phyloP scores from a whole-genome alignment of 1,139 yeast species.

The Arxiozyma slooffiae region DNA sequence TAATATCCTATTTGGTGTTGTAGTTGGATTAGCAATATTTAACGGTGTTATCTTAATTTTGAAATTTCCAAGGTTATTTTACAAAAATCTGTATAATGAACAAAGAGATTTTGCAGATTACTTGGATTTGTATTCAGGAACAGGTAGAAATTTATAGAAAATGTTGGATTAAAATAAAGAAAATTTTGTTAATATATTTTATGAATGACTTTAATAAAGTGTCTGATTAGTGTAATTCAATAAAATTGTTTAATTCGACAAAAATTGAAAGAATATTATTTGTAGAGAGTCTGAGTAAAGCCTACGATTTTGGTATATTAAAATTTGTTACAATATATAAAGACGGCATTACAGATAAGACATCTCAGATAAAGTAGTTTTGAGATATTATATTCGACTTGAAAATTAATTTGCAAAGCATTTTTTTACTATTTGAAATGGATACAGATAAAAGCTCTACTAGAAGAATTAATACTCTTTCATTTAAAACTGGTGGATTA shows the following conservation, averaged over 20 bases:
- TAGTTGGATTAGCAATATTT: conserved; percentile 80
- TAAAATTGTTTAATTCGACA: conserved; percentile 65
- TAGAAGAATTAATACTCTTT: conserved; percentile 69
- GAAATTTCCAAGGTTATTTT: conserved; percentile 64
- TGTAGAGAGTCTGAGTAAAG: conserved; percentile 52
- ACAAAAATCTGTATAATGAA: conserved; percentile 58
- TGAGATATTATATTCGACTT: conserved; percentile 61
- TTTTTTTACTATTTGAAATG: conserved; percentile 65
- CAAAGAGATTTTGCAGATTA: conserved; percentile 56
- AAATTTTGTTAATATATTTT: conserved; percentile 42
- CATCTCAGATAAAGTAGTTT: conserved; percentile 57
- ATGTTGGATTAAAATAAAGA: conserved; percentile 42
- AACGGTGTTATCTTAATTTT: conserved; percentile 81
- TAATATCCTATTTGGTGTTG: conserved; percentile 72
- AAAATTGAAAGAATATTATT: conserved; percentile 72
- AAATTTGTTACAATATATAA: conserved; percentile 62
- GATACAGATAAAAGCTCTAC: conserved; percentile 92
- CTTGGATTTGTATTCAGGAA: conserved; percentile 53
- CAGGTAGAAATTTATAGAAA: conserved; percentile 48
- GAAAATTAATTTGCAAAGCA: conserved; percentile 43
- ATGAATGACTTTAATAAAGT: conserved; percentile 64
- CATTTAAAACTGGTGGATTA: conserved; percentile 49
- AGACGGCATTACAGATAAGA: conserved; percentile 42
- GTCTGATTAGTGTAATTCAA: conserved; percentile 63
- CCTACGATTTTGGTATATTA: conserved; percentile 57